A percentile compares a stretch with the other conserved stretches of the same genome.
Evolutionary conservation across 176 grass and related monocot genomes (phyloP).

Genomic region (Oryza meyeriana): DNA sequence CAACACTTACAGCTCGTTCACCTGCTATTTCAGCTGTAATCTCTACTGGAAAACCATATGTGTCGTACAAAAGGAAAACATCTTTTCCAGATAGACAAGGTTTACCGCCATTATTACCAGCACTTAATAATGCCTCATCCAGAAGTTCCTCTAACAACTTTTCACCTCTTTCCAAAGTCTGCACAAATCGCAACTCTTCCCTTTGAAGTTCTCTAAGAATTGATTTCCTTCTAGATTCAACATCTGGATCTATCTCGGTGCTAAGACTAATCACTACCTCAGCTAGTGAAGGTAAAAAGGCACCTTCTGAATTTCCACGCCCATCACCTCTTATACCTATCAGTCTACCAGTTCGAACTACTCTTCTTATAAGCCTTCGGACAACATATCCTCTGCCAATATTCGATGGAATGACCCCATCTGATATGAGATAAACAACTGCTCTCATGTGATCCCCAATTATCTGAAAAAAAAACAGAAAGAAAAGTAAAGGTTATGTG

Average conservation of each 20-base stretch:
- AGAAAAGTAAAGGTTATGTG: conserved; percentile 20
- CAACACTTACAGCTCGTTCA: conserved; percentile 64
- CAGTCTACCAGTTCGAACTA: conserved; percentile 80
- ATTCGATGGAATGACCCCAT: conserved; percentile 91
- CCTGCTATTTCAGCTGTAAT: conserved; percentile 92
- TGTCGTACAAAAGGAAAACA: conserved; percentile 94
- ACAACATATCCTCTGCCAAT: conserved; percentile 98
- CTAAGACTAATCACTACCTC: conserved; percentile 76
- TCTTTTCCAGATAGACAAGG: conserved; percentile 87
- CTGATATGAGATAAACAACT: conserved; percentile 98
- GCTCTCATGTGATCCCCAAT: conserved; percentile 98
- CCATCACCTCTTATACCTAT: conserved; percentile 82
- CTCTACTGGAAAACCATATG: conserved; percentile 94
- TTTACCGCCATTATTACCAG: conserved; percentile 47
- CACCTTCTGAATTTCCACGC: conserved; percentile 54
- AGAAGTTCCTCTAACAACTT: conserved; percentile 82
- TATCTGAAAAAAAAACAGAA: conserved; percentile 55
- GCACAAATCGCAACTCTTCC: conserved; percentile 93
- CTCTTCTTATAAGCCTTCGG: conserved; percentile 95
- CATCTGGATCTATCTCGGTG: conserved; percentile 78
- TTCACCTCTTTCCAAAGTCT: conserved; percentile 92
- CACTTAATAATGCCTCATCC: conserved; percentile 61
- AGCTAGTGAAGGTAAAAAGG: conserved; percentile 68
- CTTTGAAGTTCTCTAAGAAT: conserved; percentile 89
- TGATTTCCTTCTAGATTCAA: conserved; percentile 48